These are phyloP conservation scores for Serendipita vermifera DNA, from an alignment of 768 basidiomycete species.

Conservation along the genomic window DNA sequence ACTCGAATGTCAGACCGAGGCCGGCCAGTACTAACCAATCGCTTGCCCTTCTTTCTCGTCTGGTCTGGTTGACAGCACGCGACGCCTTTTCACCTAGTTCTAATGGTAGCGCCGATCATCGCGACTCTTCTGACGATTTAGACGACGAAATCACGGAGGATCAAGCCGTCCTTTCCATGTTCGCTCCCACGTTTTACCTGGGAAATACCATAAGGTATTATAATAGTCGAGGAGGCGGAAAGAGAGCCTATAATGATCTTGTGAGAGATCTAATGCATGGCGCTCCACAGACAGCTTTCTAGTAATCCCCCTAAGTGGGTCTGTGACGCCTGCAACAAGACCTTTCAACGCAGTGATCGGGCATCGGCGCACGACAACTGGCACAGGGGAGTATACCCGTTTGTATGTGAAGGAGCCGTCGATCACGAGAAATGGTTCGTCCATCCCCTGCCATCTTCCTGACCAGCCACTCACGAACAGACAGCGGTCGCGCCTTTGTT, in stretches of 20 bases:
- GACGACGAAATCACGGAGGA: too few species aligned
- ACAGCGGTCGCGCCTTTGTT: background rate
- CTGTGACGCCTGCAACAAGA: background rate
- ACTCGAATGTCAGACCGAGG: too few species aligned
- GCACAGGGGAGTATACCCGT: background rate
- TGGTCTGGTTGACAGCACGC: too few species aligned
- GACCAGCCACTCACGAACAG: background rate
- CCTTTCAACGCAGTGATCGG: background rate
- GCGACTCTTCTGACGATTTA: too few species aligned
- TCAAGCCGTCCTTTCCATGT: too few species aligned
- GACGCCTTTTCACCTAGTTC: too few species aligned
- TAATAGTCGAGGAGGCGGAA: background rate
- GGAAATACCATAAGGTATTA: too few species aligned
- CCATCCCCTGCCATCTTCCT: background rate
- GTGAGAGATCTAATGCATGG: background rate
- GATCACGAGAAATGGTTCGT: background rate
- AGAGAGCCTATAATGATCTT: background rate
- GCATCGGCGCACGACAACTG: background rate
- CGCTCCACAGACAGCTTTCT: background rate
- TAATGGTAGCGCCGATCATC: too few species aligned
- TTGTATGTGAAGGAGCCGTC: background rate
- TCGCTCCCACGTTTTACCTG: too few species aligned
- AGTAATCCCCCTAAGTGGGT: background rate
- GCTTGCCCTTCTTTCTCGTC: too few species aligned
- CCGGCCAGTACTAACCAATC: too few species aligned